Percentiles rank a stretch among this genome's conserved stretches.
Evolutionary conservation across 306 rosid genomes (phyloP).

Genomic region (Vigna unguiculata): DNA sequence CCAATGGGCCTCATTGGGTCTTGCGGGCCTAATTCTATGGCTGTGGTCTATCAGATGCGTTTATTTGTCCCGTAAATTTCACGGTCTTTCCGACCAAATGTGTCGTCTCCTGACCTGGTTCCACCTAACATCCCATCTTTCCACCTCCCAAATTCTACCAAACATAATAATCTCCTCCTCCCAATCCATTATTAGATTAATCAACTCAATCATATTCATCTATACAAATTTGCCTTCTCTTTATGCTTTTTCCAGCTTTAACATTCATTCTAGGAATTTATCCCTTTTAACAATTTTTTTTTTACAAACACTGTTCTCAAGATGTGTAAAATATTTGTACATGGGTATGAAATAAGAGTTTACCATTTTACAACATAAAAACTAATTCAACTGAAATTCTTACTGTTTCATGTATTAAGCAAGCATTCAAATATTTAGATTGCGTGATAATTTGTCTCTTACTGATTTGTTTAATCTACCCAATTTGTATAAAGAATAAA

Average conservation of each 20-base stretch:
- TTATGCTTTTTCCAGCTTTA: too few relatives aligned
- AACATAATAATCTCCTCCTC: not conserved
- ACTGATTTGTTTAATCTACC: not conserved
- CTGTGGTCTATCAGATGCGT: not conserved
- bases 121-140: slow-evolving; percentile 25
- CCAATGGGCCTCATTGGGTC: slow-evolving; percentile 38
- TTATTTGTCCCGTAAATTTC: not conserved
- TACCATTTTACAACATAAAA: too few relatives aligned
- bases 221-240: too few relatives aligned
- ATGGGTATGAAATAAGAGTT: too few relatives aligned
- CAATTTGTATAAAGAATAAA: not conserved
- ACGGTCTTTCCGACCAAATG: slow-evolving; percentile 26
- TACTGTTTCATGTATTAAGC: not conserved
- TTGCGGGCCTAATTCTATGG: not conserved
- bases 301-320: too few relatives aligned
- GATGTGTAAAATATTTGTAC: too few relatives aligned
- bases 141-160: not conserved
- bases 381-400: not conserved
- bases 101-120: not conserved
- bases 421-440: not conserved
- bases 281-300: not conserved
- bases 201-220: too few relatives aligned
- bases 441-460: not conserved
- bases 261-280: not conserved
- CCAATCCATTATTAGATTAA: not conserved